Evolutionary conservation across 331 rosid genomes (phyloP).

Genomic region (Dryas integrifolia): DNA sequence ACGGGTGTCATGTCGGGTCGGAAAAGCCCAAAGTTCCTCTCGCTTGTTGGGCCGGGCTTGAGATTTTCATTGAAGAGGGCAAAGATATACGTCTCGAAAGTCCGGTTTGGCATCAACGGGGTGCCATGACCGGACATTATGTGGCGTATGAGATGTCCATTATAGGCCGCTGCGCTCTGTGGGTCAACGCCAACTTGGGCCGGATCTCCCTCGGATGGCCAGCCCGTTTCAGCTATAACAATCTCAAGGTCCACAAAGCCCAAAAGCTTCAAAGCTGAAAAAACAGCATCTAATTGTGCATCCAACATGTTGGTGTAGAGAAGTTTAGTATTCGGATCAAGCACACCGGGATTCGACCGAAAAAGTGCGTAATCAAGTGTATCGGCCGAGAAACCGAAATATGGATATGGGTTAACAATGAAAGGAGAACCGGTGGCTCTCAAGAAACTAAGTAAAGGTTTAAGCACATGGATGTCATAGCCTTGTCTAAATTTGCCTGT

Average conservation of each 20-base stretch:
- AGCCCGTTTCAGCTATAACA: slow-evolving; percentile 73
- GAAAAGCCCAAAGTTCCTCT: slow-evolving; percentile 68
- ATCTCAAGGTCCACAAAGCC: slow-evolving; percentile 66
- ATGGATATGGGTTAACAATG: slow-evolving; percentile 75
- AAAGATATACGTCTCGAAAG: slow-evolving; percentile 63
- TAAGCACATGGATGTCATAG: slow-evolving; percentile 62
- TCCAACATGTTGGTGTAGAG: slow-evolving; percentile 69
- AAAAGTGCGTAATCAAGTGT: slow-evolving; percentile 60
- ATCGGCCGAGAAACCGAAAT: slow-evolving; percentile 44
- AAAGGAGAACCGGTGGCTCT: slow-evolving; percentile 54
- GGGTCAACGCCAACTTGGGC: slow-evolving; percentile 51
- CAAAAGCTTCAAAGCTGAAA: slow-evolving; percentile 52
- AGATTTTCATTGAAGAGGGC: slow-evolving; percentile 61
- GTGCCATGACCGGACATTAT: slow-evolving; percentile 56
- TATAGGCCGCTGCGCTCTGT: slow-evolving; percentile 48
- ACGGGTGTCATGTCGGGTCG: slow-evolving; percentile 42
- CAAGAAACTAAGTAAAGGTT: slow-evolving; percentile 52
- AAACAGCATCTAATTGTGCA: slow-evolving; percentile 76
- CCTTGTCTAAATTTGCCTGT: slow-evolving; percentile 69
- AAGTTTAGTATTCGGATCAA: slow-evolving; percentile 43
- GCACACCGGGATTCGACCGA: slow-evolving; percentile 41
- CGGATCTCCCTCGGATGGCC: slow-evolving; percentile 54
- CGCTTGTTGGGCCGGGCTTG: slow-evolving; percentile 60
- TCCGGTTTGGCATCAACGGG: slow-evolving; percentile 66
- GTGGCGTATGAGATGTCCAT: slow-evolving; percentile 55